These are phyloP conservation scores for Russula sp. DNA, from an alignment of 768 basidiomycete species.

Conservation along the genomic window DNA sequence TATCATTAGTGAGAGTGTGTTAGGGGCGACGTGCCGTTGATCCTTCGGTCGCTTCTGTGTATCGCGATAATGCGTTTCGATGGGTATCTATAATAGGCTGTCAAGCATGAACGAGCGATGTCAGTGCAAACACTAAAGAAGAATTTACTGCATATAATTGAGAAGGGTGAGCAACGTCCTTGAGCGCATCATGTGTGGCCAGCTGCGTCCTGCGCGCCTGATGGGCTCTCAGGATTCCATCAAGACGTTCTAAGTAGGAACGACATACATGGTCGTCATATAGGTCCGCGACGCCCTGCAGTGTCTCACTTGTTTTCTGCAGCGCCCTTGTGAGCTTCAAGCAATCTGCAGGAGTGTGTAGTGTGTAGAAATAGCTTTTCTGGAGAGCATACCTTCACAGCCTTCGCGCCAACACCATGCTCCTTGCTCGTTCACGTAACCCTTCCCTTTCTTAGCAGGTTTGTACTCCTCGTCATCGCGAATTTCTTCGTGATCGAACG, in stretches of 20 bases:
- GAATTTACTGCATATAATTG: conserved; percentile 56
- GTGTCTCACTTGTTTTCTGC: conserved; percentile 65
- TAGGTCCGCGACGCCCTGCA: conserved; percentile 70
- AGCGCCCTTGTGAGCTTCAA: conserved; percentile 72
- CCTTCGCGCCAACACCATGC: conserved; percentile 87
- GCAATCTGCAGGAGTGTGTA: conserved; percentile 45
- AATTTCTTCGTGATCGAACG: conserved; percentile 42
- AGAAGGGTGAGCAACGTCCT: conserved; percentile 71
- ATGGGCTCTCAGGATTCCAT: conserved; percentile 7
- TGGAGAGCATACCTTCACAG: conserved; percentile 49
- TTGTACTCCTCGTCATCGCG: conserved; percentile 24
- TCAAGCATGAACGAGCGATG: background rate
- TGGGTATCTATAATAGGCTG: conserved; percentile 75
- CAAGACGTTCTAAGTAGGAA: background rate
- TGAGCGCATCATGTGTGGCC: conserved; percentile 68
- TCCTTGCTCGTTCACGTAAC: conserved; percentile 61
- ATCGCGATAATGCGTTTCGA: conserved; percentile 58
- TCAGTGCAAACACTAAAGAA: background rate
- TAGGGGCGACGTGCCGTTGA: conserved; percentile 30
- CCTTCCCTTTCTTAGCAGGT: conserved; percentile 37
- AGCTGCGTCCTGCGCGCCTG: conserved; percentile 72
- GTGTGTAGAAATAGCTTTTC: background rate
- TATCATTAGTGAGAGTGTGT: background rate
- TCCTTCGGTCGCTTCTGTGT: conserved; percentile 45
- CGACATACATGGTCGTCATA: conserved; percentile 69